Base-by-base conservation (phyloP, 345 rosid genomes). In the Orychophragmus violaceus region DNA sequence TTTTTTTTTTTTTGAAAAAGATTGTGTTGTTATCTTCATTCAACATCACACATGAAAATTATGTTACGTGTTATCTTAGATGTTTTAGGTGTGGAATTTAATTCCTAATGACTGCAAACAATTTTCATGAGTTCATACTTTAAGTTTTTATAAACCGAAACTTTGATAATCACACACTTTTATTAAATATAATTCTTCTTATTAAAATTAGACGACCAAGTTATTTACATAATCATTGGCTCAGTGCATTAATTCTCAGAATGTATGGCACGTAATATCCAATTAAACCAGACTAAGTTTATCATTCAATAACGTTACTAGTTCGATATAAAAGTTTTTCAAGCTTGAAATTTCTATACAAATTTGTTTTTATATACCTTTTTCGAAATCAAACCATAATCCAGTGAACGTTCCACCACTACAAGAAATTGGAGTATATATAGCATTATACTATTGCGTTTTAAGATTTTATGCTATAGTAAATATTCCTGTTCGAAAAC, bases 71-170 rank as follows among this genome's bases (percentile, higher is more conserved):
- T 64, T 56, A 62, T 30, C 48, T 53, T 44, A 3, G 3, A 30
- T 55, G 29, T 27, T 71, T 48, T 49, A 63, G 76, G 70, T 63
- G 76, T 46, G 51, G 59, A 71, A 71, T 64, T 64, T 44, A 35
- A n/a, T 19, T 45, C 42, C 13, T 64, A 45, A n/a, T 45, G 53
- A 48, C 50, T 25, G 5, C 5, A 35, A 33, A 6, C 37, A 0
- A 21, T 23, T 11, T 11, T 19, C 2, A n/a, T 70, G 27, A 45
- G 42, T 63, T 71, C 76, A 56, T 55, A 63, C 69, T 53, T 54
- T 58, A n/a, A 35, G 13, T 7, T 19, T 41, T 19, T 41, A 1
- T 59, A 9, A 6, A 17, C 36, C 41, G 8, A 25, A 5, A 58
- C 14, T 25, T 7, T 14, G 2, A 52, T 28, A 8, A 8, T 27